phyloP scores from a whole-genome alignment of 192 early-diverging fungal species.

The Podila verticillata region DNA sequence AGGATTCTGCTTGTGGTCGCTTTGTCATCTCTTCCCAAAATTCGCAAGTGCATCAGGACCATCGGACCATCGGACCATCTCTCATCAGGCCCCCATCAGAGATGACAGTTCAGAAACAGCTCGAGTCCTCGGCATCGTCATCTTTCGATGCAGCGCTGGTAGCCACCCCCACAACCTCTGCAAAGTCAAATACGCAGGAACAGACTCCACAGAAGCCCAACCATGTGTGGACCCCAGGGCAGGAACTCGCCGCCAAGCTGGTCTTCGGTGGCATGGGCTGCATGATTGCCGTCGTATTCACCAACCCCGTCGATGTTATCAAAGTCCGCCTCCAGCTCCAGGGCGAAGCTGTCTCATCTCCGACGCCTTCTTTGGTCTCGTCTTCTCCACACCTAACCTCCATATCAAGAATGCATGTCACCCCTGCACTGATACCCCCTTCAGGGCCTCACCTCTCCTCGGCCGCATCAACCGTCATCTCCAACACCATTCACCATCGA shows the following conservation, averaged over 20 bases:
- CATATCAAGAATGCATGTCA: neutral
- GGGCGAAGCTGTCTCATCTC: conserved; percentile 26
- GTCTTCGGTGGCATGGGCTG: conserved; percentile 47
- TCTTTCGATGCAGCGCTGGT: too few species aligned
- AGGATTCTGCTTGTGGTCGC: too few species aligned
- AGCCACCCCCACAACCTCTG: neutral
- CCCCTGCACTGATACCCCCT: neutral
- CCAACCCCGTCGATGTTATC: conserved; percentile 51
- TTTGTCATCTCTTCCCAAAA: too few species aligned
- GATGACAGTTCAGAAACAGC: neutral
- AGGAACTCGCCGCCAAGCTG: conserved; percentile 38
- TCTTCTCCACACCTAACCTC: neutral
- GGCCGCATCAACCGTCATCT: neutral
- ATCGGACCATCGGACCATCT: too few species aligned
- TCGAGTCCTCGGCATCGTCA: neutral
- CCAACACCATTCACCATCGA: conserved; percentile 12
- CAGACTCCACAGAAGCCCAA: conserved; percentile 1
- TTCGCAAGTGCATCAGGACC: too few species aligned
- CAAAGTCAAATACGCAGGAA: neutral
- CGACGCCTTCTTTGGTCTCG: neutral
- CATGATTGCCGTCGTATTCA: conserved; percentile 47
- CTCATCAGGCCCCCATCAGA: too few species aligned
- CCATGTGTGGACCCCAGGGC: conserved; percentile 29
- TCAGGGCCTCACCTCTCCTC: conserved; percentile 10
- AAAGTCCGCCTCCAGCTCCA: conserved; percentile 53